Conservation (phyloP, 2,329 filamentous ascomycete genomes). For the Teratosphaeria nubilosa region DNA sequence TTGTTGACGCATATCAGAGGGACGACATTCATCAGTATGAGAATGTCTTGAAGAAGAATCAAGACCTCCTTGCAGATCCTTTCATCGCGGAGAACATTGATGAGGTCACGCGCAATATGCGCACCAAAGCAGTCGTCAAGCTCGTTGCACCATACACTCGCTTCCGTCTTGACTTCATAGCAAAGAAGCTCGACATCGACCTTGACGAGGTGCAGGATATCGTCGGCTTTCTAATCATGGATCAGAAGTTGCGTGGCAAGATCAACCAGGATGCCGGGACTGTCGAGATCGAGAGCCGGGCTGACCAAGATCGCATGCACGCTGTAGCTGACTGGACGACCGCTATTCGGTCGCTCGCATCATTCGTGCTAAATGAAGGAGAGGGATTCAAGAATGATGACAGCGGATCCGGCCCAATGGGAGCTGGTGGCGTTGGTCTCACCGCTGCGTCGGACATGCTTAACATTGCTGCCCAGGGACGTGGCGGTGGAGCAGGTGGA, state of each 20-base stretch:
- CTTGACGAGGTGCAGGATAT: slow-evolving; percentile 87
- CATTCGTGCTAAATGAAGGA: slow-evolving; percentile 63
- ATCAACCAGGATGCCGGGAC: slow-evolving; percentile 83
- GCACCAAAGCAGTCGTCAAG: slow-evolving; percentile 88
- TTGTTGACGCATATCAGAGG: slow-evolving; percentile 91
- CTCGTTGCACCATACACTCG: slow-evolving; percentile 90
- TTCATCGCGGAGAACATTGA: slow-evolving; percentile 99
- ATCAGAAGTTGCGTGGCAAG: slow-evolving; percentile 74
- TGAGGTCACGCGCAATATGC: slow-evolving; percentile 96
- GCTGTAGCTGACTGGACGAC: slow-evolving; percentile 64
- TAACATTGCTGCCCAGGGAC: not conserved
- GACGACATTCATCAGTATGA: slow-evolving; percentile 93
- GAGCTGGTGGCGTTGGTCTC: slow-evolving; percentile 4
- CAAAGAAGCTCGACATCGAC: slow-evolving; percentile 75
- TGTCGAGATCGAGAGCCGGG: slow-evolving; percentile 66
- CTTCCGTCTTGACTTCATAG: slow-evolving; percentile 81
- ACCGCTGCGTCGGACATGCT: slow-evolving; percentile 4
- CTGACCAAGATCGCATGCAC: slow-evolving; percentile 62
- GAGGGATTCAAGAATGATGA: slow-evolving; percentile 56
- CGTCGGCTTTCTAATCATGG: slow-evolving; percentile 84
- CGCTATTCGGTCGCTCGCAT: slow-evolving; percentile 60
- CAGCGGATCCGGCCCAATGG: slow-evolving; percentile 7
- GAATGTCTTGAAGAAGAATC: slow-evolving; percentile 73
- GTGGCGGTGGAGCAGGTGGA: not conserved
- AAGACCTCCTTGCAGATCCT: slow-evolving; percentile 77